These are phyloP conservation scores for Corinectria fuckeliana DNA, from an alignment of 2,329 filamentous ascomycete genomes.

Conservation along the genomic window DNA sequence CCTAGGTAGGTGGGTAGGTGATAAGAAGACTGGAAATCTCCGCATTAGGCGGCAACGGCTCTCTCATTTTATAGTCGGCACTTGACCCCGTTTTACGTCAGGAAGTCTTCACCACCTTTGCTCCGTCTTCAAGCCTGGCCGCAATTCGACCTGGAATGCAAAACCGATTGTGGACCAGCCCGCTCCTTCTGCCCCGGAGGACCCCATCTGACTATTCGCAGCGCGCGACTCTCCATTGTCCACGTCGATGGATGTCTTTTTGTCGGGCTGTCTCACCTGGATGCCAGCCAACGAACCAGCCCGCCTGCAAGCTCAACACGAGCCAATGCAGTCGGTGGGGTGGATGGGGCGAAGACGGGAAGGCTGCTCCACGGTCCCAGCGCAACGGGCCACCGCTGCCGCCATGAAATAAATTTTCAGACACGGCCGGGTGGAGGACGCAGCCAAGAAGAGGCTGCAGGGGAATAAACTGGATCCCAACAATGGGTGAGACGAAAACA, in stretches of 20 bases:
- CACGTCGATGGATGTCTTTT: constrained; percentile 12
- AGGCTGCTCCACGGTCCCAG: background rate
- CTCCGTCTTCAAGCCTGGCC: constrained; percentile 1
- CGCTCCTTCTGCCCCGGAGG: too few species aligned
- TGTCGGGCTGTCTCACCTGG: constrained; percentile 7
- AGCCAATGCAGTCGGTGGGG: background rate
- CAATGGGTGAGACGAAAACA: background rate
- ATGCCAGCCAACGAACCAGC: background rate
- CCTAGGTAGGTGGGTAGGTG: background rate
- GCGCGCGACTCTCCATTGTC: constrained; percentile 12
- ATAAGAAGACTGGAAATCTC: background rate
- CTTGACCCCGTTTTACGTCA: background rate
- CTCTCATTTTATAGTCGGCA: constrained; percentile 16
- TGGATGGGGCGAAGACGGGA: background rate
- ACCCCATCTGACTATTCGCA: background rate
- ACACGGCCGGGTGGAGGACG: background rate
- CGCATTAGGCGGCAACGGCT: constrained; percentile 3
- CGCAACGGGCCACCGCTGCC: constrained; percentile 11
- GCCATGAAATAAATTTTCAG: background rate
- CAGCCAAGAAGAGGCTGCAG: constrained; percentile 7
- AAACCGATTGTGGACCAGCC: constrained; percentile 16
- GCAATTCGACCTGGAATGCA: constrained; percentile 4
- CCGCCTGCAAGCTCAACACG: background rate
- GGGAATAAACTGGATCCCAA: constrained; percentile 7
- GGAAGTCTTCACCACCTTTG: background rate